phyloP scores from a whole-genome alignment of 2,329 filamentous ascomycete genomes.

The Teratosphaeriaceae sp. region DNA sequence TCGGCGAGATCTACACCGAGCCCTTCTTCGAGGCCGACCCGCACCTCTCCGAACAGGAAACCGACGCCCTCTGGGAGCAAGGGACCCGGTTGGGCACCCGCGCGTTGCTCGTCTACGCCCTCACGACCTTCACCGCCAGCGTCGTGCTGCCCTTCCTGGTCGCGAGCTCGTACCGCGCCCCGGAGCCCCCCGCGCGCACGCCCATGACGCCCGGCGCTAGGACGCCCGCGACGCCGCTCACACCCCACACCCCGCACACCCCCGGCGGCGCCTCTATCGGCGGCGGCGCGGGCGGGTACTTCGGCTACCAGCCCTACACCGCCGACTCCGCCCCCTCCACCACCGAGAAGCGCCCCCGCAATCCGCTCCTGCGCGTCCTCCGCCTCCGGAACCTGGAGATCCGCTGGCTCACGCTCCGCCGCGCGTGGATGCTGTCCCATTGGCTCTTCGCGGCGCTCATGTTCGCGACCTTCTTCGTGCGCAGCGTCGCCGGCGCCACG shows the following conservation, averaged over 20 bases:
- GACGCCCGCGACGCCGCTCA: conserved; percentile 19
- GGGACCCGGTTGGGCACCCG: conserved; percentile 85
- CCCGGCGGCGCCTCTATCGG: conserved; percentile 16
- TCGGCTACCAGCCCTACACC: conserved; percentile 13
- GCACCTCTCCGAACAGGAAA: conserved; percentile 65
- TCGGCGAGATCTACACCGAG: conserved; percentile 82
- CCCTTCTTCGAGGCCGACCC: conserved; percentile 72
- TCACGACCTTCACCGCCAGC: conserved; percentile 76
- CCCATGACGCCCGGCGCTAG: conserved; percentile 32
- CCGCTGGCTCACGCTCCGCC: conserved; percentile 75
- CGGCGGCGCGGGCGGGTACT: conserved; percentile 18
- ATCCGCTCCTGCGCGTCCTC: conserved; percentile 11
- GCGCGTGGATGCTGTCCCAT: conserved; percentile 79
- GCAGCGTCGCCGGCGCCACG: conserved; percentile 63
- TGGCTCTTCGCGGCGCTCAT: conserved; percentile 77
- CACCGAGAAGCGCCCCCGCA: not conserved
- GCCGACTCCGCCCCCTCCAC: conserved; percentile 1
- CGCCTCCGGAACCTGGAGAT: conserved; percentile 52
- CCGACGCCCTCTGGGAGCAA: conserved; percentile 73
- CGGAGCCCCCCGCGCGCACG: conserved; percentile 30
- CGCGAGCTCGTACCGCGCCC: conserved; percentile 63
- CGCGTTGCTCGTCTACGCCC: conserved; percentile 79
- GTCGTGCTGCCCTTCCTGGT: conserved; percentile 81
- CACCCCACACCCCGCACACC: conserved; percentile 18
- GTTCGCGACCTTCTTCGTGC: conserved; percentile 75